Percentiles rank a stretch among this genome's conserved stretches.
Evolutionary conservation across 805 yeast species (phyloP).

Genomic region (Lipomyces spencermartinsiae): DNA sequence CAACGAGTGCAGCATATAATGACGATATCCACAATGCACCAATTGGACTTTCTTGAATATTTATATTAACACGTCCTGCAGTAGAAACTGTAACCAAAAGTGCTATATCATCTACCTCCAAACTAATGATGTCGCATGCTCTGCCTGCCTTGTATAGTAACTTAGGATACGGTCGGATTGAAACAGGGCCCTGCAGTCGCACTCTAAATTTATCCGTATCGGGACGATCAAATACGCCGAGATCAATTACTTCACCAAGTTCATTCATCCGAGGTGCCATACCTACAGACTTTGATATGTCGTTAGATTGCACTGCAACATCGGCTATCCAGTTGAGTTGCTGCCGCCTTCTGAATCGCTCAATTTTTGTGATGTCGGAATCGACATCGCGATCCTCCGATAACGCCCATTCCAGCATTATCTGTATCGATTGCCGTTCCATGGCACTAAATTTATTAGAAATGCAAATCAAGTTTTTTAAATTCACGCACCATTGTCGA

Average conservation of each 20-base stretch:
- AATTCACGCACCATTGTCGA: conserved; percentile 42
- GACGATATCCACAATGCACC: conserved; percentile 28
- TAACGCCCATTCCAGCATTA: conserved; percentile 48
- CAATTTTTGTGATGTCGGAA: conserved; percentile 8
- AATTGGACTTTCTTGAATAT: conserved; percentile 37
- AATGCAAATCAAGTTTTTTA: background rate
- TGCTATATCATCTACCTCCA: conserved; percentile 39
- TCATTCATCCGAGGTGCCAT: conserved; percentile 24
- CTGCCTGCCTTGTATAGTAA: conserved; percentile 54
- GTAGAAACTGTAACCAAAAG: conserved; percentile 36
- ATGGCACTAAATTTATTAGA: conserved; percentile 15
- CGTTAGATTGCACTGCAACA: conserved; percentile 44
- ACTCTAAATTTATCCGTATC: conserved; percentile 32
- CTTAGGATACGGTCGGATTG: conserved; percentile 61
- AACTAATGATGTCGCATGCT: conserved; percentile 48
- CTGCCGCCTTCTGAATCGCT: conserved; percentile 31
- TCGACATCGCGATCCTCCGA: conserved; percentile 38
- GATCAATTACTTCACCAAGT: conserved; percentile 41
- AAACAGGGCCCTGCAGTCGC: conserved; percentile 59
- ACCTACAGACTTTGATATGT: conserved; percentile 10
- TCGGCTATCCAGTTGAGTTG: conserved; percentile 50
- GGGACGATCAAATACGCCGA: conserved; percentile 40
- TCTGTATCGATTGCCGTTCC: conserved; percentile 43
- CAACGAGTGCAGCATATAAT: conserved; percentile 11
- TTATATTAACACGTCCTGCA: conserved; percentile 40